These are phyloP conservation scores for Lizonia empirigonia DNA, from an alignment of 2,329 filamentous ascomycete species.

Conservation along the genomic window DNA sequence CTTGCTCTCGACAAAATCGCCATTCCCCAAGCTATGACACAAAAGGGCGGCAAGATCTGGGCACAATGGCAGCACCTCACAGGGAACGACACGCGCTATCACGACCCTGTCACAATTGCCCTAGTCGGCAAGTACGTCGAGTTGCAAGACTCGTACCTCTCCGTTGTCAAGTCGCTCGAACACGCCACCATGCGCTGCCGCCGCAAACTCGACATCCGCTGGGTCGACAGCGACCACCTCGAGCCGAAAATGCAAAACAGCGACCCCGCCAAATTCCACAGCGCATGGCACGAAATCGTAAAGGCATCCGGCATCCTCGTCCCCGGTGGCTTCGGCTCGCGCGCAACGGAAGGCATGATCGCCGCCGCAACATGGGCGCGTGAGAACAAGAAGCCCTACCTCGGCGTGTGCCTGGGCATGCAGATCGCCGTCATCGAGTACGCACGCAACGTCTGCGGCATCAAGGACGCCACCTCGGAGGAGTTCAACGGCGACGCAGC, in stretches of 20 bases:
- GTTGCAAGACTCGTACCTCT: conserved; percentile 84
- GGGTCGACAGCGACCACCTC: conserved; percentile 84
- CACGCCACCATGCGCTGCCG: conserved; percentile 87
- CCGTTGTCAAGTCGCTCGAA: conserved; percentile 84
- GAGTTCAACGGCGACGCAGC: conserved; percentile 65
- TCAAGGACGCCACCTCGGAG: conserved; percentile 61
- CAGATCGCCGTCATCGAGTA: conserved; percentile 92
- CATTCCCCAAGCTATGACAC: conserved; percentile 60
- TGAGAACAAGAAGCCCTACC: conserved; percentile 77
- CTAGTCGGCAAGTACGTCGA: conserved; percentile 92
- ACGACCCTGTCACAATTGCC: conserved; percentile 76
- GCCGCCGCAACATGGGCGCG: conserved; percentile 84
- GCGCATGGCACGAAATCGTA: conserved; percentile 81
- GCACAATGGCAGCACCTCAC: conserved; percentile 76
- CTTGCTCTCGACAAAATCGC: conserved; percentile 67
- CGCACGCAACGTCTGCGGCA: conserved; percentile 74
- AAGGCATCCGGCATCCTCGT: conserved; percentile 71
- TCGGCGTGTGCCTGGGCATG: conserved; percentile 92
- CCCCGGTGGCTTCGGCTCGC: conserved; percentile 78
- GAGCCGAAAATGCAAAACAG: conserved; percentile 67
- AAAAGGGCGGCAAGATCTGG: conserved; percentile 75
- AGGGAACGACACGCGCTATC: conserved; percentile 67
- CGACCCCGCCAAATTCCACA: conserved; percentile 77
- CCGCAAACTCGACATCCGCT: conserved; percentile 78
- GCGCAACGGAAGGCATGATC: conserved; percentile 92